A percentile compares a stretch with the other conserved stretches of the same genome.
These are phyloP conservation scores for Phoma herbarum DNA, from an alignment of 2,329 filamentous ascomycete species.

Conservation along the genomic window DNA sequence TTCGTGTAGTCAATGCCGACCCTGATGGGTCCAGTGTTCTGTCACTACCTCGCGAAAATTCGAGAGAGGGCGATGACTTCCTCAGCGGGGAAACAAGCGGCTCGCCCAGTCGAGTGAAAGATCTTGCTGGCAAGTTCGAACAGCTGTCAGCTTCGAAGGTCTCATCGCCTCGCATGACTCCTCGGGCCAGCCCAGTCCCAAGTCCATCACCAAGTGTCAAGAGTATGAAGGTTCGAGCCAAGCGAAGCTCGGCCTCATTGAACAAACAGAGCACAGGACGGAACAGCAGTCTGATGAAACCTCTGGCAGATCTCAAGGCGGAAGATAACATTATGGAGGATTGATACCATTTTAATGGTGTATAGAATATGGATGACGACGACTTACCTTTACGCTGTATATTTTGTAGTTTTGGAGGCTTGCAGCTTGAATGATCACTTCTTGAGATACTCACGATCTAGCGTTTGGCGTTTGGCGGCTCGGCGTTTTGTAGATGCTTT, in stretches of 20 bases:
- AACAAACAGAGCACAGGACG: conserved; percentile 11
- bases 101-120: conserved; percentile 38
- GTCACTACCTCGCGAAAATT: conserved; percentile 34
- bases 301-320: conserved; percentile 10
- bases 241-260: conserved; percentile 28
- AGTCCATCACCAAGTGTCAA: conserved; percentile 16
- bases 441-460: too few species aligned
- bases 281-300: background rate
- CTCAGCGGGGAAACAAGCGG: conserved; percentile 1
- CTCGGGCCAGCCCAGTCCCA: conserved; percentile 19
- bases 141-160: conserved; percentile 25
- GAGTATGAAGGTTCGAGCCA: conserved; percentile 36
- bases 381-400: background rate
- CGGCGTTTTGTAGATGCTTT: too few species aligned
- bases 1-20: conserved; percentile 82
- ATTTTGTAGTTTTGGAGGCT: background rate
- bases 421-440: background rate
- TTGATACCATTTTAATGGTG: background rate
- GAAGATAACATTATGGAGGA: conserved; percentile 10
- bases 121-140: conserved; percentile 44
- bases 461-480: too few species aligned
- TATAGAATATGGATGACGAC: background rate
- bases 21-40: conserved; percentile 41
- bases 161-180: conserved; percentile 7
- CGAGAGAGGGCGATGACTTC: conserved; percentile 21